These are phyloP conservation scores for Protomyces macrosporus DNA, from an alignment of 1,139 yeast species.

Conservation along the genomic window DNA sequence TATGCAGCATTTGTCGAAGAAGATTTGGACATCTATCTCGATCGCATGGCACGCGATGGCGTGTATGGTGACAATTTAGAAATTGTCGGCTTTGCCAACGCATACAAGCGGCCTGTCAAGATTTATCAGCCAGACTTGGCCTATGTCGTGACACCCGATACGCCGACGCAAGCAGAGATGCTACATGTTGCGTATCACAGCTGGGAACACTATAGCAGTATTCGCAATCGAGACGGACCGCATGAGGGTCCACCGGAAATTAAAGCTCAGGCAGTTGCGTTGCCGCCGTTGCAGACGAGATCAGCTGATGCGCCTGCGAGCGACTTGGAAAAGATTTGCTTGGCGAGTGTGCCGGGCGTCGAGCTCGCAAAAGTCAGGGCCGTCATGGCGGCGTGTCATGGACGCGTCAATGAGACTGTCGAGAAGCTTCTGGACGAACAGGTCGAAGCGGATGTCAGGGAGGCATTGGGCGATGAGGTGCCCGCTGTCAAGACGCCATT, in stretches of 20 bases:
- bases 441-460: slow-evolving; percentile 18
- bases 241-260: slow-evolving; percentile 41
- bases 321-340: slow-evolving; percentile 37
- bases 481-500: not conserved
- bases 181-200: slow-evolving; percentile 43
- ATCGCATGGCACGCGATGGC: slow-evolving; percentile 40
- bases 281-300: slow-evolving; percentile 2
- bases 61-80: slow-evolving; percentile 45
- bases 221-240: slow-evolving; percentile 41
- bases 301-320: slow-evolving; percentile 34
- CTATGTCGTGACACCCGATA: slow-evolving; percentile 36
- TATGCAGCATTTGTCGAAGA: slow-evolving; percentile 31
- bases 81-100: slow-evolving; percentile 43
- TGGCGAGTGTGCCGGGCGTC: slow-evolving; percentile 32
- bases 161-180: slow-evolving; percentile 5
- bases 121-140: slow-evolving; percentile 41
- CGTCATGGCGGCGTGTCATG: slow-evolving; percentile 21
- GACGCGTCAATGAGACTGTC: slow-evolving; percentile 28
- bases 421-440: slow-evolving; percentile 31
- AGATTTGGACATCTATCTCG: slow-evolving; percentile 39
- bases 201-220: slow-evolving; percentile 45
- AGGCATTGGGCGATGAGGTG: not conserved
- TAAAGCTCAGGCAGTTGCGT: slow-evolving; percentile 3
- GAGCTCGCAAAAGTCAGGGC: slow-evolving; percentile 27
- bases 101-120: slow-evolving; percentile 37